phyloP scores from a whole-genome alignment of 176 grass and related monocot species.

The Triticum aestivum region IWGSC_CS_RefSeq_v2.1 NC_057804.1:145786991-145787490 shows the following conservation, averaged over 20 bases:
- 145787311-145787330: constrained; percentile 8
- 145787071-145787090: neutral
- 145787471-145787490: constrained; percentile 22
- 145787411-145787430: neutral
- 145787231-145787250: neutral
- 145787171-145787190: neutral
- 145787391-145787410: neutral
- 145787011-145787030: too few relatives aligned
- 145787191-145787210: neutral
- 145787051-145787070: too few relatives aligned
- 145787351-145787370: constrained; percentile 4
- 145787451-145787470: neutral
- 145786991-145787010: too few relatives aligned
- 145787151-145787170: neutral
- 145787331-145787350: neutral
- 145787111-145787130: neutral
- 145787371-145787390: constrained; percentile 8
- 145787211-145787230: neutral
- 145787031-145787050: too few relatives aligned
- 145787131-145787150: neutral
- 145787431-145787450: constrained; percentile 31
- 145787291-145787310: constrained; percentile 12
- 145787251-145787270: constrained; percentile 10
- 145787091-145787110: neutral
- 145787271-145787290: neutral